Evolutionary conservation across 257 asterid species (phyloP), one percentile per base, ranked within the genome.

Genomic region (Solanum tarijense): DNA sequence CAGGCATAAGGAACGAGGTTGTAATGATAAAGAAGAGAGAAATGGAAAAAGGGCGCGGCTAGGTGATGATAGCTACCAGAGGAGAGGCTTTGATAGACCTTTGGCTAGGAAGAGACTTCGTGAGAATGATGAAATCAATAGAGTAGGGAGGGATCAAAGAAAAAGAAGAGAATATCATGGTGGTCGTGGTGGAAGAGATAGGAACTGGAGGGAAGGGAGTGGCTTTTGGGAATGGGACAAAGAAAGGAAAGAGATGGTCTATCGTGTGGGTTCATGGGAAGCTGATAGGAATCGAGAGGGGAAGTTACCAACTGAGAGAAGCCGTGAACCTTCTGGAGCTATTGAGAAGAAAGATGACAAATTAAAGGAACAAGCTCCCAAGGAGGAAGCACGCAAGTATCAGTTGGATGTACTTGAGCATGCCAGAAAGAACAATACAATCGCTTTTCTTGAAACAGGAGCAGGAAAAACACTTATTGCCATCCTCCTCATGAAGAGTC

Each of bases 381-480:
- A 94, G 89, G 98, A 95, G 94, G 92, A 93, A 89, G 99, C 98
- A 35, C 98, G 99, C n/a, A 92, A 92, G 88, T 97, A 97, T 91
- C 99, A 97, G 91, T 89, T 97, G 94, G 99, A 97, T 90, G 99
- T 97, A 87, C 98, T 96, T 87, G 99, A 97, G 88, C 99, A 97
- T 93, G 99, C 99, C 5, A 95, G 95, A 93, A 89, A 89, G 91
- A 95, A 93, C 89, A 97, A 97, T 83, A 96, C 99, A 2, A 97
- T 97, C 36, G 98, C 99, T 29, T 97, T 97, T 93, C 98, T 97
- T 86, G 99, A 97, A 92, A 97, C 99, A 38, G 99, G 99, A 82
- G 98, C 99, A 38, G 99, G 99, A 65, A 97, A 97, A 91, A 97
- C 99, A 16, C 93, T 97, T 79, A 97, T 97, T 86, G 99, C 99